Percentiles rank a stretch among this genome's conserved stretches.
These are phyloP conservation scores for Suillus subalutaceus DNA, from an alignment of 768 basidiomycete species.

Conservation along the genomic window DNA sequence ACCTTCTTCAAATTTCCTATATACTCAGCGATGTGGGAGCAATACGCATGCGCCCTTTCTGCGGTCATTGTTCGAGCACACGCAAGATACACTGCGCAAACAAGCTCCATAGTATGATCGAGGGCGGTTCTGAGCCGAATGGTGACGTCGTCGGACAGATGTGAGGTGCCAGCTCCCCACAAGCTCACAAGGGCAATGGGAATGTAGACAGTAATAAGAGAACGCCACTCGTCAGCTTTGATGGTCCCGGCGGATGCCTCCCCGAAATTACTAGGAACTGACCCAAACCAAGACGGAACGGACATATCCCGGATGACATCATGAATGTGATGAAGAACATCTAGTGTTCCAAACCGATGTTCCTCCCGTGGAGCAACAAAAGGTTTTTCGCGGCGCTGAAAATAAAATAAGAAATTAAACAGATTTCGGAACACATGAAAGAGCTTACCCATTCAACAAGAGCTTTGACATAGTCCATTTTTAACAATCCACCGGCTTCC, in stretches of 20 bases:
- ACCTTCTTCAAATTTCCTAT: slow-evolving; percentile 19
- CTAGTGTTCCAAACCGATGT: not conserved
- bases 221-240: slow-evolving; percentile 40
- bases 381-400: not conserved
- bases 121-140: slow-evolving; percentile 14
- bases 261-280: slow-evolving; percentile 19
- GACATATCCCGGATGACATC: slow-evolving; percentile 1
- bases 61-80: slow-evolving; percentile 19
- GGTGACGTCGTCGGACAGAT: slow-evolving; percentile 5
- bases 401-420: too few relatives aligned
- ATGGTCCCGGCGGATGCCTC: slow-evolving; percentile 27
- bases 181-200: slow-evolving; percentile 35
- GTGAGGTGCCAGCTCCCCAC: slow-evolving; percentile 25
- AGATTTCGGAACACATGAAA: too few relatives aligned
- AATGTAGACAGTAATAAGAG: slow-evolving; percentile 30
- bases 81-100: slow-evolving; percentile 24
- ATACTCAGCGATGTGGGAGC: slow-evolving; percentile 19
- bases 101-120: slow-evolving; percentile 31
- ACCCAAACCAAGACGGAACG: slow-evolving; percentile 17
- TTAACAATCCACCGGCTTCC: not conserved
- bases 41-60: slow-evolving; percentile 17
- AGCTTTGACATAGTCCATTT: not conserved
- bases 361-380: not conserved
- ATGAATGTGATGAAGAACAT: not conserved
- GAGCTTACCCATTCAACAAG: not conserved